A percentile compares a stretch with the other conserved stretches of the same genome.
phyloP scores from a whole-genome alignment of 2,329 filamentous ascomycete species.

The Colletotrichum sp. region DNA sequence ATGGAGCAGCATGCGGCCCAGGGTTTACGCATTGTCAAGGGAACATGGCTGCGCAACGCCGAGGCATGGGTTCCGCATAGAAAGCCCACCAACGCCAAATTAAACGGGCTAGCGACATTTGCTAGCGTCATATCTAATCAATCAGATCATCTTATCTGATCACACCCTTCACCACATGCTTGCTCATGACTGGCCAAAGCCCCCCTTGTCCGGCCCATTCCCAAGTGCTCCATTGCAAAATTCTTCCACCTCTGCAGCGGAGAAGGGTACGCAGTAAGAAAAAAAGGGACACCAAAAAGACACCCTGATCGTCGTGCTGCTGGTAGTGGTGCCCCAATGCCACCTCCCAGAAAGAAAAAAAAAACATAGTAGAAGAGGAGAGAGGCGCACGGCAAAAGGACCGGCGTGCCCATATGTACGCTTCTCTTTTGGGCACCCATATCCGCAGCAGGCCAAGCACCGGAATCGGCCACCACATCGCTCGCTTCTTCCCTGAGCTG shows the following conservation, averaged over 20 bases:
- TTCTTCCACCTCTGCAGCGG: background rate
- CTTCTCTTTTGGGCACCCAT: background rate
- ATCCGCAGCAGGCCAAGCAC: background rate
- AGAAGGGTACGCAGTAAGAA: background rate
- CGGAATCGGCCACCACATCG: constrained; percentile 6
- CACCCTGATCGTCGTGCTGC: background rate
- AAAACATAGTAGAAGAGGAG: background rate
- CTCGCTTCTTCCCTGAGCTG: background rate
- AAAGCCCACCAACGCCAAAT: background rate
- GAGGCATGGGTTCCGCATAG: background rate
- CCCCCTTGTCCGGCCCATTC: constrained; percentile 2
- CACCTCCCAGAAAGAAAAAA: background rate
- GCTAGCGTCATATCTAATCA: constrained; percentile 20
- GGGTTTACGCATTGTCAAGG: background rate
- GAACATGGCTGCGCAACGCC: background rate
- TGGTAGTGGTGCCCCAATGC: background rate
- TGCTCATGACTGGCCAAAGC: background rate
- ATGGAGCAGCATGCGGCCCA: background rate
- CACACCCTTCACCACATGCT: constrained; percentile 3
- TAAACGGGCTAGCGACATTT: constrained; percentile 5
- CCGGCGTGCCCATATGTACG: background rate
- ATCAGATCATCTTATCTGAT: constrained; percentile 22
- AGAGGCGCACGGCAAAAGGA: background rate
- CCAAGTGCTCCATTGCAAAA: constrained; percentile 7
- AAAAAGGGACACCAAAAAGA: background rate